These are phyloP conservation scores for Kwoniella shivajii DNA, from an alignment of 1,284 basidiomycete genomes.

Conservation along the genomic window DNA sequence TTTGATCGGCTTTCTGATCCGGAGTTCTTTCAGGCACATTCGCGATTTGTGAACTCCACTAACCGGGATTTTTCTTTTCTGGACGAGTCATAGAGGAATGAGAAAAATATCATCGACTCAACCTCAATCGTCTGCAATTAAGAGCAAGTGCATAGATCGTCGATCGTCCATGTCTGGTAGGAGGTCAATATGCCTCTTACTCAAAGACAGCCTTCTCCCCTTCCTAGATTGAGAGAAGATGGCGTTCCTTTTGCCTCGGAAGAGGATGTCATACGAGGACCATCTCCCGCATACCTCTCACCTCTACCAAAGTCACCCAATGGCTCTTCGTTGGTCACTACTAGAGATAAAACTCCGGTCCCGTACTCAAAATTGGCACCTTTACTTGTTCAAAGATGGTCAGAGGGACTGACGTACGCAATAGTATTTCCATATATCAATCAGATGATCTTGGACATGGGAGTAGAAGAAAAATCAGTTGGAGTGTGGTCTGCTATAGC, in stretches of 20 bases:
- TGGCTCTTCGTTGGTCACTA: background rate
- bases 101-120: too few species aligned
- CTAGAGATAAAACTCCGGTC: conserved; percentile 23
- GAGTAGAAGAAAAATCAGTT: conserved; percentile 39
- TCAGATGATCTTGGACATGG: conserved; percentile 43
- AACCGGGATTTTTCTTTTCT: too few species aligned
- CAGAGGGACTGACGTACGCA: conserved; percentile 42
- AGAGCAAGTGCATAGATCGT: background rate
- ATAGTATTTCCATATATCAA: conserved; percentile 50
- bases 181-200: conserved; percentile 7
- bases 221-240: background rate
- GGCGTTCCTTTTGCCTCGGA: background rate
- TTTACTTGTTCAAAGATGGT: conserved; percentile 30
- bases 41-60: too few species aligned
- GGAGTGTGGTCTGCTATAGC: conserved; percentile 43
- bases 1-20: too few species aligned
- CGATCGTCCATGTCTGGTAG: background rate
- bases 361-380: conserved; percentile 37
- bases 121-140: too few species aligned
- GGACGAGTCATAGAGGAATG: too few species aligned
- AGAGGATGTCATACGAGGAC: background rate
- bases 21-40: too few species aligned
- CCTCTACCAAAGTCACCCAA: background rate
- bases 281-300: background rate
- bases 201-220: conserved; percentile 10